These are phyloP conservation scores for Hanseniaspora pseudoguilliermondii DNA, from an alignment of 805 yeast species.

Conservation along the genomic window DNA sequence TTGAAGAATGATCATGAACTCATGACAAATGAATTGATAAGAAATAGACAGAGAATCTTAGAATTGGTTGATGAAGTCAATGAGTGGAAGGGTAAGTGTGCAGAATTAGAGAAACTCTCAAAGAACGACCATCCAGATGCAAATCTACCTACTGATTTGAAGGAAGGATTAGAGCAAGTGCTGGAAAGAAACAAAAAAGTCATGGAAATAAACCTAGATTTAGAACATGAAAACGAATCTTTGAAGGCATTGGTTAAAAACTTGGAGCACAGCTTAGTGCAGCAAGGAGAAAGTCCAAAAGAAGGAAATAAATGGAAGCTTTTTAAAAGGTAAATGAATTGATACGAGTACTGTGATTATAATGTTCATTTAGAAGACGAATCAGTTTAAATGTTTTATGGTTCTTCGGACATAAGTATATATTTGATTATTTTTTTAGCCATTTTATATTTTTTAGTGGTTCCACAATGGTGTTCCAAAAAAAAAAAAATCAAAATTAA, in stretches of 20 bases:
- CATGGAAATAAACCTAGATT: slow-evolving; percentile 45
- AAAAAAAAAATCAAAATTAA: background rate
- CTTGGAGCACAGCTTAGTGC: slow-evolving; percentile 25
- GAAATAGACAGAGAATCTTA: slow-evolving; percentile 62
- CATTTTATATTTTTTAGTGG: background rate
- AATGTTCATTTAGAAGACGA: too few relatives aligned
- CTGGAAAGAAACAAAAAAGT: slow-evolving; percentile 53
- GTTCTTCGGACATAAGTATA: background rate
- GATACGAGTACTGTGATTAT: too few relatives aligned
- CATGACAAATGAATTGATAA: slow-evolving; percentile 77
- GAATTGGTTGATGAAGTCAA: slow-evolving; percentile 45
- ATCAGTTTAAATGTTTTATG: background rate
- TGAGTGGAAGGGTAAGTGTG: slow-evolving; percentile 24
- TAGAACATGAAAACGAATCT: slow-evolving; percentile 40
- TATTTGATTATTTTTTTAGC: background rate
- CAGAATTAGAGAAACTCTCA: slow-evolving; percentile 16
- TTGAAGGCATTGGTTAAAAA: slow-evolving; percentile 33
- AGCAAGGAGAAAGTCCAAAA: background rate
- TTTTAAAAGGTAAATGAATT: background rate
- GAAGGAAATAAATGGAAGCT: slow-evolving; percentile 7
- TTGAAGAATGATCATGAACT: slow-evolving; percentile 74
- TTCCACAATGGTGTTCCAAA: background rate
- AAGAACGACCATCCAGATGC: slow-evolving; percentile 26
- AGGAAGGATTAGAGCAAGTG: slow-evolving; percentile 43
- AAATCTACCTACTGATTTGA: slow-evolving; percentile 30